Evolutionary conservation across 2,329 filamentous ascomycete species (phyloP).

Genomic region (Cadophora sp.): DNA sequence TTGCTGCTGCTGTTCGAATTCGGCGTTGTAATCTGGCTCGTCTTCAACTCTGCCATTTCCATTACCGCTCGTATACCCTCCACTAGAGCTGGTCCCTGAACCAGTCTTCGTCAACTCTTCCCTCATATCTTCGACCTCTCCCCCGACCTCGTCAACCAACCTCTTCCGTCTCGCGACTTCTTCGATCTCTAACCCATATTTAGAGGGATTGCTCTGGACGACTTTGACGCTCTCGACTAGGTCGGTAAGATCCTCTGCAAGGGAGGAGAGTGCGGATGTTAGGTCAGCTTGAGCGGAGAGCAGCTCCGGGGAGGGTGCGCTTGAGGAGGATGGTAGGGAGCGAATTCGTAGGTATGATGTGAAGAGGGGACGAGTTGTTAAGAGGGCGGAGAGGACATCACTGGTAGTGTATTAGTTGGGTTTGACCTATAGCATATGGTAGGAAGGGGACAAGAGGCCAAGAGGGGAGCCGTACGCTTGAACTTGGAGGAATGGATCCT

Average conservation of each 20-base stretch:
- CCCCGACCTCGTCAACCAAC: constrained; percentile 87
- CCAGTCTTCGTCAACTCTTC: constrained; percentile 74
- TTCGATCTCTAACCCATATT: constrained; percentile 82
- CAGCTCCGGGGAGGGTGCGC: constrained; percentile 75
- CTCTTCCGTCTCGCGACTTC: constrained; percentile 83
- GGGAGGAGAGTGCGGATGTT: constrained; percentile 66
- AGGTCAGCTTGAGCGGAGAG: constrained; percentile 78
- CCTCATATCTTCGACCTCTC: constrained; percentile 89
- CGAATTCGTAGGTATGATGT: constrained; percentile 95
- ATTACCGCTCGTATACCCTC: constrained; percentile 49
- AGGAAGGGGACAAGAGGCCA: too few species aligned
- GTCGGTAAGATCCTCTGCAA: constrained; percentile 86
- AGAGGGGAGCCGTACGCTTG: constrained; percentile 60
- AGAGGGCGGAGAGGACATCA: constrained; percentile 86
- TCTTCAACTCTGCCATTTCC: constrained; percentile 45
- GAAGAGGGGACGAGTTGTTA: constrained; percentile 84
- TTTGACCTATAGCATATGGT: constrained; percentile 17
- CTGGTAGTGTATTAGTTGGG: constrained; percentile 53
- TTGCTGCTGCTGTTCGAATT: constrained; percentile 92
- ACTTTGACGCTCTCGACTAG: constrained; percentile 86
- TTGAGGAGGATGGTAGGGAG: constrained; percentile 72
- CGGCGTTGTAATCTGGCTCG: constrained; percentile 64
- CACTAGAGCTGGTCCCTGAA: constrained; percentile 42
- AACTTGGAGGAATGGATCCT: constrained; percentile 76
- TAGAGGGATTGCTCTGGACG: constrained; percentile 85